Evolutionary conservation across 164 flowering plant genomes (phyloP).

Genomic region (Euptelea pleiosperma): DNA sequence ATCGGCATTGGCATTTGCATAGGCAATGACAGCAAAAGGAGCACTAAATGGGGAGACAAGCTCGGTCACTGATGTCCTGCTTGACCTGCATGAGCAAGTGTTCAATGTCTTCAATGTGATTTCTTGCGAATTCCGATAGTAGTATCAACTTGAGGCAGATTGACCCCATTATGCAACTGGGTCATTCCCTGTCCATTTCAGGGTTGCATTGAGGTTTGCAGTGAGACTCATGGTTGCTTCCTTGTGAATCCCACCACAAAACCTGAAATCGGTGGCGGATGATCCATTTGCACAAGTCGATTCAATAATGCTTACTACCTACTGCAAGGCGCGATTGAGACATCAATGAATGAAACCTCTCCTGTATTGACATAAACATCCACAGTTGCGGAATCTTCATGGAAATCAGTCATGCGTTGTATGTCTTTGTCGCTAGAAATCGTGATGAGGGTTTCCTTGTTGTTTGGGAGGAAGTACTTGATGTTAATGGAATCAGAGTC

Average conservation of each 20-base stretch:
- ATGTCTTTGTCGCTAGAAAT: constrained; percentile 52
- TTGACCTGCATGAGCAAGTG: constrained; percentile 31
- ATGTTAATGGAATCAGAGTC: constrained; percentile 37
- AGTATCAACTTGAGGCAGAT: no score
- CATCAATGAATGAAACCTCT: constrained; percentile 29
- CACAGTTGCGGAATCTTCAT: constrained; percentile 47
- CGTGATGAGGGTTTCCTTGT: constrained; percentile 51
- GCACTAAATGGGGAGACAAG: constrained; percentile 19
- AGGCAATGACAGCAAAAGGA: constrained; percentile 7
- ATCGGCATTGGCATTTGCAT: constrained; percentile 24
- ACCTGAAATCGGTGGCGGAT: no score
- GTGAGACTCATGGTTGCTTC: no score
- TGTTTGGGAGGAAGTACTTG: constrained; percentile 73
- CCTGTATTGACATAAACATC: constrained; percentile 48
- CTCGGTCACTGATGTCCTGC: constrained; percentile 34
- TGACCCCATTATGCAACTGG: no score
- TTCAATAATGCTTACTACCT: constrained; percentile 48
- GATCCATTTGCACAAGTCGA: no score
- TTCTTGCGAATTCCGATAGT: no score
- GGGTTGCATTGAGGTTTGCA: no score
- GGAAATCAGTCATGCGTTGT: constrained; percentile 59
- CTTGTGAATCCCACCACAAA: no score
- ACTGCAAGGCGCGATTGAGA: constrained; percentile 11
- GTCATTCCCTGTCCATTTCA: no score
- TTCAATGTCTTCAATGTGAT: no score